Percentiles rank a stretch among this genome's conserved stretches.
These are phyloP conservation scores for Solanum etuberosum DNA, from an alignment of 257 asterid genomes.

Conservation along the genomic window DNA sequence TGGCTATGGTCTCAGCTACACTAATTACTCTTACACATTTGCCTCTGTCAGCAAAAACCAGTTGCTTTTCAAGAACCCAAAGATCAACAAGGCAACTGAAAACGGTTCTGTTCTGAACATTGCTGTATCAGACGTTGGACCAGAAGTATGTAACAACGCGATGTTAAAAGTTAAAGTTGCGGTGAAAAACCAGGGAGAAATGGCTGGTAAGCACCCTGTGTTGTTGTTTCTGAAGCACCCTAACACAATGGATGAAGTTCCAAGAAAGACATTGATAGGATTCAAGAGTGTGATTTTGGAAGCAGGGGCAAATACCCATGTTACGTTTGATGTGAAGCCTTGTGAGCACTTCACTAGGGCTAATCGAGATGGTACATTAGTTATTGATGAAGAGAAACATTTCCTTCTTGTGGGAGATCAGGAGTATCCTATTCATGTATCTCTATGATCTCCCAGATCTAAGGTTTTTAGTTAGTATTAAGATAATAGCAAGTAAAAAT, in stretches of 20 bases:
- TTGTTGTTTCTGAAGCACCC: conserved; percentile 25
- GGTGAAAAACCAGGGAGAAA: conserved; percentile 31
- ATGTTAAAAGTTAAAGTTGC: conserved; percentile 22
- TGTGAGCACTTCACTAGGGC: conserved; percentile 45
- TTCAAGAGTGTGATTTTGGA: conserved; percentile 31
- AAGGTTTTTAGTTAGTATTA: not conserved
- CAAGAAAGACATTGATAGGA: conserved; percentile 38
- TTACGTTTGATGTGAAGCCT: conserved; percentile 26
- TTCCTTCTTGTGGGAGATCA: conserved; percentile 32
- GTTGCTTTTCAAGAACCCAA: conserved; percentile 8
- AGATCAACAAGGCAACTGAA: not conserved
- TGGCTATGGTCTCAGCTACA: conserved; percentile 68
- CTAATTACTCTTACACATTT: conserved; percentile 30
- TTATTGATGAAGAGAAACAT: conserved; percentile 34
- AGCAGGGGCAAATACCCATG: conserved; percentile 16
- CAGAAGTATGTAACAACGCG: conserved; percentile 11
- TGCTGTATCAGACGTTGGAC: conserved; percentile 24
- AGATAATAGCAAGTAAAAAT: not conserved
- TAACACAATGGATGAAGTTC: conserved; percentile 10
- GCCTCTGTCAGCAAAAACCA: conserved; percentile 14
- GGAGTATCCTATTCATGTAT: conserved; percentile 26
- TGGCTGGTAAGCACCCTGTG: conserved; percentile 40
- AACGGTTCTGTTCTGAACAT: not conserved
- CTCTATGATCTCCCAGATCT: not conserved
- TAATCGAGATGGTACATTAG: conserved; percentile 27